A percentile compares a stretch with the other conserved stretches of the same genome.
Evolutionary conservation across 805 yeast genomes (phyloP).

Genomic region (Diddensiella santjacobensis): DNA sequence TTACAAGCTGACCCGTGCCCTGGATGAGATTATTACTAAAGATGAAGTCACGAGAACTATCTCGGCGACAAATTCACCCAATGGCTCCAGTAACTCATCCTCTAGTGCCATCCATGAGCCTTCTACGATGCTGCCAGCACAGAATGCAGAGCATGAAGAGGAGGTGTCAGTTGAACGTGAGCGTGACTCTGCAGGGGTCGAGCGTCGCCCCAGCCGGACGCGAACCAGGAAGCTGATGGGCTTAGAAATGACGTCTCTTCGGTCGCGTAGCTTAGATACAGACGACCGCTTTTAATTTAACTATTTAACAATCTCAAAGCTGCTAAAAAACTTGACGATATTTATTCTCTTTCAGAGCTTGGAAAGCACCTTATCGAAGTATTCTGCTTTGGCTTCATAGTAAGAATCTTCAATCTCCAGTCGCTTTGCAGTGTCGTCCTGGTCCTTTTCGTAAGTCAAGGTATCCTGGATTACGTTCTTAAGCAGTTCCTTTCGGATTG

Average conservation of each 20-base stretch:
- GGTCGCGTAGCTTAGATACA: constrained; percentile 22
- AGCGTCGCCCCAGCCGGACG: constrained; percentile 21
- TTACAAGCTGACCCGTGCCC: constrained; percentile 31
- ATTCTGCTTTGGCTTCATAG: constrained; percentile 10
- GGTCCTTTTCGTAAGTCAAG: constrained; percentile 18
- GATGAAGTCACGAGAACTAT: not conserved
- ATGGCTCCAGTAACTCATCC: not conserved
- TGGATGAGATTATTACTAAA: constrained; percentile 30
- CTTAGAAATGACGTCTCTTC: constrained; percentile 22
- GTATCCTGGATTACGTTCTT: constrained; percentile 28
- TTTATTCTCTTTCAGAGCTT: constrained; percentile 9
- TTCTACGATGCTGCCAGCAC: not conserved
- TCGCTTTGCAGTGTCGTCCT: not conserved
- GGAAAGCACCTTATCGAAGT: constrained; percentile 14
- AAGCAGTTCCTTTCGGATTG: constrained; percentile 29
- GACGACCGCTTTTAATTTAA: constrained; percentile 19
- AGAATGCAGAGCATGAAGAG: not conserved
- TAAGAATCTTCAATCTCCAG: constrained; percentile 18
- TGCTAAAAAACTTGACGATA: not conserved
- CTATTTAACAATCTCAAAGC: too few relatives aligned
- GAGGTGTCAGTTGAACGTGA: not conserved
- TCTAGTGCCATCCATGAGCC: not conserved
- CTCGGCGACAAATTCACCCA: not conserved
- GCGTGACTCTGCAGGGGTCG: constrained; percentile 2
- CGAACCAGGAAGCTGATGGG: constrained; percentile 19